Conservation (phyloP, 208 protist species). For the Phytomonas serpens region DNA sequence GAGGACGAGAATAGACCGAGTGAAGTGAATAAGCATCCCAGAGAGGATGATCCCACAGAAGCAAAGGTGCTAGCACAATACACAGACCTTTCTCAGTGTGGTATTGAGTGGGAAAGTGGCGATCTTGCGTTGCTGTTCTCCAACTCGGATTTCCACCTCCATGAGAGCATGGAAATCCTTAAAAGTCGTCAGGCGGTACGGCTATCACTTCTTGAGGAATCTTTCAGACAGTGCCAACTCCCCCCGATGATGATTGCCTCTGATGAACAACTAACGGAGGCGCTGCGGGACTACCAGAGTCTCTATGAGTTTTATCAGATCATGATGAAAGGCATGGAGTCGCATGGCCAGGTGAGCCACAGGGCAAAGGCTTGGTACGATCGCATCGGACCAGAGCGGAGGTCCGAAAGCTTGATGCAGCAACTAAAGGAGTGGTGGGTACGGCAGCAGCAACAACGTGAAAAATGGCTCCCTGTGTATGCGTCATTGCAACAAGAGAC, state of each 20-base stretch:
- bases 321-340: not conserved
- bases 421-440: not conserved
- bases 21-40: not conserved
- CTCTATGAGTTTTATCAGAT: not conserved
- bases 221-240: not conserved
- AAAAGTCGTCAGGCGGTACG: not conserved
- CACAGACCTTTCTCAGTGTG: not conserved
- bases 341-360: not conserved
- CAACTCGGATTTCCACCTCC: not conserved
- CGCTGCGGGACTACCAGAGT: not conserved
- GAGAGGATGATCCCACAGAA: not conserved
- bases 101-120: slow-evolving; percentile 2
- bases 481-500: not conserved
- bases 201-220: not conserved
- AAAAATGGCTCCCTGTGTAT: not conserved
- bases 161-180: not conserved
- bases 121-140: not conserved
- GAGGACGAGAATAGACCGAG: not conserved
- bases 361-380: not conserved
- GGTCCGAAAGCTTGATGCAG: not conserved
- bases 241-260: not conserved
- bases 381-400: not conserved
- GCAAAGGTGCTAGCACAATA: not conserved
- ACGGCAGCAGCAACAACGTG: not conserved
- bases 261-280: not conserved